Base-by-base conservation (phyloP, 176 grass and related monocot genomes). In the Phragmites australis region DNA sequence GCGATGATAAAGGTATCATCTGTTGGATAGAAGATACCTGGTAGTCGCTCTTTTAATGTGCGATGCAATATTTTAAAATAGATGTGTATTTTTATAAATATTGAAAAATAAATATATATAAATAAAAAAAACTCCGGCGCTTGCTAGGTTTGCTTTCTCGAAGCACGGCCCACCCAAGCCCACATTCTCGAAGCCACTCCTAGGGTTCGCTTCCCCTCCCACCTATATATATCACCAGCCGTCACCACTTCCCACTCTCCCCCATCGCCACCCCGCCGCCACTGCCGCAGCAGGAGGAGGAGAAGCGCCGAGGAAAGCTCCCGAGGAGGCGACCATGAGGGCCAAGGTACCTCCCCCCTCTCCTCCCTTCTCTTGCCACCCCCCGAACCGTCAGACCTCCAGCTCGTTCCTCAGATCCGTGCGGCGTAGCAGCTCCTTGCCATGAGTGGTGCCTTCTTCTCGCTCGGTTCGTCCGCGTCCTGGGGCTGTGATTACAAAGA, bases 401-500 rank as follows among this genome's bases (percentile, higher is more conserved):
- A 9, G 17, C 39, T 70, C 51, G 9, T 18, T 10, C 19, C 45
- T 23, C 23, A 18, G 62, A 70, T 85, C 77, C 54, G 12, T 18
- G 44, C 55, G 6, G 4, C 12, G 79, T 46, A 29, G 22, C 54
- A 61, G 6, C 55, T 44, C 40, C 7, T 74, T 26, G 56, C 44
- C 40, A 16, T 37, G 61, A 15, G 12, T 69, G 14, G n/a, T 34
- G 27, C 37, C 4, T 41, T 50, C 7, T 27, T 8, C 7, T 27
- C 5, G 47, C 34, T 22, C 8, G 26, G 12, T 69, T 43, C 27
- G 56, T 88, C 64, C 57, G 72, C 55, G 41, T 25, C 6, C 3
- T 5, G 64, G 71, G 82, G 55, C 82, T 77, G 77, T 89, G 87
- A 81, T 89, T 89, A 85, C 29, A 89, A 70, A 81, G 65, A 89